Percentiles rank a stretch among this genome's conserved stretches.
These are phyloP conservation scores for Papilionanthe hybrid DNA, from an alignment of 116 monocot genomes.

Conservation along the genomic window DNA sequence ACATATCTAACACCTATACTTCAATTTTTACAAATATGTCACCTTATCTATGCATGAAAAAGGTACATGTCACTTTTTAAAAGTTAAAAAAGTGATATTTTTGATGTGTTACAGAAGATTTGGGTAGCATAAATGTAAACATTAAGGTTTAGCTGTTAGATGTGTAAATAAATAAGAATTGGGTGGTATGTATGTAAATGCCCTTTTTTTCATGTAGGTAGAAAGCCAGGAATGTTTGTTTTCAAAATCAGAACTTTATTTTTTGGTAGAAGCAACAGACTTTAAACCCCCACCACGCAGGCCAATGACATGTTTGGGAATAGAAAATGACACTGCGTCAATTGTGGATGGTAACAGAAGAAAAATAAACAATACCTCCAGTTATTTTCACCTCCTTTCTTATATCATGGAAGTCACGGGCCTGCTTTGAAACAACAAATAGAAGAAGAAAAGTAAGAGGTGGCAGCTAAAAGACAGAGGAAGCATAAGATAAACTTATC, in stretches of 20 bases:
- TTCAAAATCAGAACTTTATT: slow-evolving; percentile 23
- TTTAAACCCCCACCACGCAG: slow-evolving; percentile 35
- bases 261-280: slow-evolving; percentile 28
- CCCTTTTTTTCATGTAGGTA: slow-evolving; percentile 2
- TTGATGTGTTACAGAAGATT: no score
- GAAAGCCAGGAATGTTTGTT: slow-evolving; percentile 64
- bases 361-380: slow-evolving; percentile 11
- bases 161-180: no score
- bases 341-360: slow-evolving; percentile 24
- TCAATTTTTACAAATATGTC: no score
- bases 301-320: slow-evolving; percentile 25
- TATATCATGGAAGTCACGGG: slow-evolving; percentile 47
- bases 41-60: no score
- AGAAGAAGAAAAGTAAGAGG: background rate
- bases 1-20: no score
- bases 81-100: no score
- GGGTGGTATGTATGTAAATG: no score
- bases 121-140: no score
- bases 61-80: no score
- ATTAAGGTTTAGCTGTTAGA: no score
- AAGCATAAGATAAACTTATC: no score
- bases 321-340: slow-evolving; percentile 53
- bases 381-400: slow-evolving; percentile 21
- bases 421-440: slow-evolving; percentile 48
- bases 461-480: no score